These are phyloP conservation scores for Stephania japonica DNA, from an alignment of 164 flowering plant species.

Conservation along the genomic window DNA sequence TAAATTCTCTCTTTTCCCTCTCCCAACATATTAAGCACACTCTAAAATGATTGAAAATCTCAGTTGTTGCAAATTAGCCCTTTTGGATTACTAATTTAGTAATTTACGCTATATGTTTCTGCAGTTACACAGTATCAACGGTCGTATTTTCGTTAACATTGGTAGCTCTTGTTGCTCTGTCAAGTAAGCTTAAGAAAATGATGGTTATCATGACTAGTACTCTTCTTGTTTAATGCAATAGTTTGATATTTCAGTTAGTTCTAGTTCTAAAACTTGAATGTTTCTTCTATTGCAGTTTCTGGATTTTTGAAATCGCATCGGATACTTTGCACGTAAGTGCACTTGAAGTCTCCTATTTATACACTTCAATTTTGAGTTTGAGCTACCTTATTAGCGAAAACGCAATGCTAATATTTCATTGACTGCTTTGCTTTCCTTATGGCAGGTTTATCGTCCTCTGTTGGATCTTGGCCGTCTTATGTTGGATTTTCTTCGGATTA, in stretches of 20 bases:
- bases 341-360: not conserved
- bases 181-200: conserved; percentile 29
- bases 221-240: not conserved
- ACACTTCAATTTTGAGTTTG: not conserved
- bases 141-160: conserved; percentile 41
- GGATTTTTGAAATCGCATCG: conserved; percentile 36
- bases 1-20: conserved; percentile 21
- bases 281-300: conserved; percentile 36
- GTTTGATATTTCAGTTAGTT: not conserved
- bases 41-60: no score
- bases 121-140: conserved; percentile 52
- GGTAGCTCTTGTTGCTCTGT: conserved; percentile 42
- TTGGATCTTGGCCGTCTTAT: conserved; percentile 58
- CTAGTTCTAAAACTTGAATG: not conserved
- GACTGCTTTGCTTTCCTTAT: conserved; percentile 1
- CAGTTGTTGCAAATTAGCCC: no score
- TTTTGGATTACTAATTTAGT: no score
- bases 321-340: conserved; percentile 42
- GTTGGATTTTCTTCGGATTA: conserved; percentile 70
- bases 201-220: not conserved
- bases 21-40: not conserved
- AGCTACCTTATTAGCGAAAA: no score
- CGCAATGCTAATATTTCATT: no score
- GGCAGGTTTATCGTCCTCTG: conserved; percentile 60
- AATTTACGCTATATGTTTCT: conserved; percentile 3